Conservation (phyloP, 352 stramenopile species). For the Phytophthora hybrid region DNA sequence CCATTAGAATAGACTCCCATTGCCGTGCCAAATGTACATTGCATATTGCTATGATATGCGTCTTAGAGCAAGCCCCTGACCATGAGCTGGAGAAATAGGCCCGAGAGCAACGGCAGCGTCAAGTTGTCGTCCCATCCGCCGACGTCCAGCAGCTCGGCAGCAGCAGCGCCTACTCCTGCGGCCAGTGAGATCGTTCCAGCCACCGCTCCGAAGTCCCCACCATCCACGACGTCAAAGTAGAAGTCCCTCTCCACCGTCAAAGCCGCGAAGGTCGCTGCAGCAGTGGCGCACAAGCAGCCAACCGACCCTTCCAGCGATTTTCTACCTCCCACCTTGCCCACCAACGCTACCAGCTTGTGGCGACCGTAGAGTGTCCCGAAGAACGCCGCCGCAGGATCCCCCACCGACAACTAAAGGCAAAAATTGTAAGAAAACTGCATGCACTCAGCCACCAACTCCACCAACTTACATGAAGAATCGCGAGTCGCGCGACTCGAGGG, state of each 20-base stretch:
- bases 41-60: slow-evolving; percentile 6
- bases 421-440: too few species aligned
- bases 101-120: slow-evolving; percentile 56
- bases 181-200: slow-evolving; percentile 31
- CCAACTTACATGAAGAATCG: slow-evolving; percentile 50
- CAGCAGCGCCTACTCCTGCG: slow-evolving; percentile 45
- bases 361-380: slow-evolving; percentile 55
- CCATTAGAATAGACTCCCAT: slow-evolving; percentile 42
- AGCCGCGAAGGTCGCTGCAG: slow-evolving; percentile 27
- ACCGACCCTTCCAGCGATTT: slow-evolving; percentile 63
- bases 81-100: slow-evolving; percentile 45
- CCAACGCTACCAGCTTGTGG: slow-evolving; percentile 37
- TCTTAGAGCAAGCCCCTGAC: slow-evolving; percentile 34
- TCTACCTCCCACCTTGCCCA: slow-evolving; percentile 29
- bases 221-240: slow-evolving; percentile 31
- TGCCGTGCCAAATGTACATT: neutral
- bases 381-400: slow-evolving; percentile 60
- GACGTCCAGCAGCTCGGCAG: slow-evolving; percentile 54
- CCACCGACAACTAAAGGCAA: slow-evolving; percentile 52
- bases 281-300: slow-evolving; percentile 46
- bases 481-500: slow-evolving; percentile 49
- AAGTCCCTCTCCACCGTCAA: slow-evolving; percentile 38
- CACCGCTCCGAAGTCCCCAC: neutral
- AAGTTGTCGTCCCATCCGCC: slow-evolving; percentile 71
- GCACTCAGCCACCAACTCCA: too few species aligned